Conservation (phyloP, 805 yeast species). For the Kurtzmaniella fragi region DNA sequence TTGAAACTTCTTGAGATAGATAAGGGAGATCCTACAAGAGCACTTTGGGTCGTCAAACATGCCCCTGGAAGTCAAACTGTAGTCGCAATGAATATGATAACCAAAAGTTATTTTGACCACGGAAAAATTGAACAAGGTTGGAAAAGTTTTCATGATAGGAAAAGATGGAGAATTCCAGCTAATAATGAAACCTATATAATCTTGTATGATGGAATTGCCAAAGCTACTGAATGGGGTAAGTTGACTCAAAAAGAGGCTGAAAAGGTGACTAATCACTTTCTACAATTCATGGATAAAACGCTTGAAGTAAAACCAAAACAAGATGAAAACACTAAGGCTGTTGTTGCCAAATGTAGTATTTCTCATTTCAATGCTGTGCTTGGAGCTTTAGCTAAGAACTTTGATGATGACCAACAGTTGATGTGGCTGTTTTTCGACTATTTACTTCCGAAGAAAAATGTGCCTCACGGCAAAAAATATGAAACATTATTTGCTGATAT, state of each 20-base stretch:
- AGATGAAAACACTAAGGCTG: not conserved
- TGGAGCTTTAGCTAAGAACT: constrained; percentile 30
- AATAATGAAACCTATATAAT: constrained; percentile 41
- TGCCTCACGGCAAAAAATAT: constrained; percentile 8
- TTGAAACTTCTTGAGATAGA: constrained; percentile 45
- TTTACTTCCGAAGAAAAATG: constrained; percentile 13
- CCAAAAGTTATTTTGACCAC: constrained; percentile 42
- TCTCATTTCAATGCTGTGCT: constrained; percentile 36
- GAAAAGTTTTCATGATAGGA: constrained; percentile 47
- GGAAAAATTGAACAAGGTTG: constrained; percentile 45
- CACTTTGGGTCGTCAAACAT: constrained; percentile 44
- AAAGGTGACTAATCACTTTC: constrained; percentile 17
- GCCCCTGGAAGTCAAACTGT: constrained; percentile 44
- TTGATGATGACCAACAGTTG: constrained; percentile 21
- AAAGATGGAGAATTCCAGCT: constrained; percentile 55
- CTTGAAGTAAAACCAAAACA: constrained; percentile 1
- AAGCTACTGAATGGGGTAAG: constrained; percentile 28
- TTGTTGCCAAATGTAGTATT: constrained; percentile 10
- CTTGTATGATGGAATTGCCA: constrained; percentile 32
- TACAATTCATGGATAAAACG: constrained; percentile 6
- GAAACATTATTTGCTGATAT: constrained; percentile 21
- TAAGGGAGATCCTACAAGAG: constrained; percentile 42
- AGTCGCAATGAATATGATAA: constrained; percentile 61
- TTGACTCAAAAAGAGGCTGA: constrained; percentile 15
- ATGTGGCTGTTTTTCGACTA: constrained; percentile 36